Conservation (phyloP, 768 basidiomycete genomes). For the Calvatia gigantea region DNA sequence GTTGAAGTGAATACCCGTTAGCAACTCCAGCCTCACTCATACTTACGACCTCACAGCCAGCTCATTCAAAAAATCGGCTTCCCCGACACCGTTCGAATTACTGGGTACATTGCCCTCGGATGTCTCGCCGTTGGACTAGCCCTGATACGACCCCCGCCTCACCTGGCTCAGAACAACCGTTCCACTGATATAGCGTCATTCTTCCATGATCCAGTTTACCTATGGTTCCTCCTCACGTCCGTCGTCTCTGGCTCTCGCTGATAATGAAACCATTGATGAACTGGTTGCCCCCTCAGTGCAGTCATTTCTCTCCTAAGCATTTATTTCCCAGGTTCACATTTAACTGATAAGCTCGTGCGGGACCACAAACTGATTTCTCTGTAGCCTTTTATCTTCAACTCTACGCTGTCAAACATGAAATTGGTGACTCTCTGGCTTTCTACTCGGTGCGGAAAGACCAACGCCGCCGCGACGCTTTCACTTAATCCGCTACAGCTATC, state of each 20-base stretch:
- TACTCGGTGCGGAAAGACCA: constrained; percentile 40
- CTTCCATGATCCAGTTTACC: constrained; percentile 11
- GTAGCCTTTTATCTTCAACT: not conserved
- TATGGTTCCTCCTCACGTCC: constrained; percentile 9
- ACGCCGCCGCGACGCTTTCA: constrained; percentile 1
- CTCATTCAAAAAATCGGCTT: constrained; percentile 14
- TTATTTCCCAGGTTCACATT: constrained; percentile 6
- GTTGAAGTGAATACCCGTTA: constrained; percentile 16
- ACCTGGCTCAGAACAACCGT: not conserved
- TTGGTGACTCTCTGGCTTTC: constrained; percentile 47
- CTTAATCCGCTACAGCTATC: constrained; percentile 27
- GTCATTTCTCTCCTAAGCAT: constrained; percentile 3
- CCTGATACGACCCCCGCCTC: constrained; percentile 10
- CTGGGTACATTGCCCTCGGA: constrained; percentile 16
- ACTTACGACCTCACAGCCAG: constrained; percentile 4
- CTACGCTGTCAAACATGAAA: constrained; percentile 25
- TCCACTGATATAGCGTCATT: constrained; percentile 10
- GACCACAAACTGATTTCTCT: not conserved
- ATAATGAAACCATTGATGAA: not conserved
- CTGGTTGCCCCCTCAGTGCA: constrained; percentile 6
- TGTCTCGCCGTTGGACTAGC: constrained; percentile 9
- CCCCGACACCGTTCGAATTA: constrained; percentile 9
- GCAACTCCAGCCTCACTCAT: not conserved
- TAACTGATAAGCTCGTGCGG: not conserved
- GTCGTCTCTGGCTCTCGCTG: not conserved